Percentiles rank a stretch among this genome's conserved stretches.
These are phyloP conservation scores for Rhodotorula paludigena DNA, from an alignment of 768 basidiomycete species.

Conservation along the genomic window DNA sequence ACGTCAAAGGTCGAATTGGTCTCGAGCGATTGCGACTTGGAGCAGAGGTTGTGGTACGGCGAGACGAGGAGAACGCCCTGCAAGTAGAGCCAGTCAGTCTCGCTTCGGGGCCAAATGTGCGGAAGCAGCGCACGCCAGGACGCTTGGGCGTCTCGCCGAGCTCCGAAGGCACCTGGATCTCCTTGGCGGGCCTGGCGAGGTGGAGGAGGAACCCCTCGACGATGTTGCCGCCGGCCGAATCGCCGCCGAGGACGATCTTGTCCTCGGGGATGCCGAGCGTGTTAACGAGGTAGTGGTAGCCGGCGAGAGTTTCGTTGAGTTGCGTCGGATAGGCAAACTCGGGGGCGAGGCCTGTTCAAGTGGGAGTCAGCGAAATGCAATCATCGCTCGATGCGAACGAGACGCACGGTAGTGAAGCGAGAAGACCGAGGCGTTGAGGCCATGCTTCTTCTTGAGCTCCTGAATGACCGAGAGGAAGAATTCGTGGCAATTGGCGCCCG, in stretches of 20 bases:
- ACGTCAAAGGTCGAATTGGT: slow-evolving; percentile 15
- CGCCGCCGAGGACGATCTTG: slow-evolving; percentile 64
- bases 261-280: slow-evolving; percentile 56
- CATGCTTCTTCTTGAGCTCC: slow-evolving; percentile 15
- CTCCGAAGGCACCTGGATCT: slow-evolving; percentile 11
- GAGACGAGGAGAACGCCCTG: slow-evolving; percentile 32
- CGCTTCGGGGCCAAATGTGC: no score
- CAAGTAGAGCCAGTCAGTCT: not conserved
- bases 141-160: slow-evolving; percentile 22
- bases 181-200: slow-evolving; percentile 36
- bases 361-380: no score
- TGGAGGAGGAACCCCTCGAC: slow-evolving; percentile 48
- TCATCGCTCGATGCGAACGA: no score
- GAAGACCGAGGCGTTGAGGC: slow-evolving; percentile 18
- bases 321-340: slow-evolving; percentile 63
- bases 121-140: slow-evolving; percentile 8
- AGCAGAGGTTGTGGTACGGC: slow-evolving; percentile 25
- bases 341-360: slow-evolving; percentile 39
- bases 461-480: slow-evolving; percentile 6
- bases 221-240: slow-evolving; percentile 74
- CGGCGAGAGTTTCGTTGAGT: slow-evolving; percentile 67
- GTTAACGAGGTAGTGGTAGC: slow-evolving; percentile 64
- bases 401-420: slow-evolving; percentile 26
- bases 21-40: not conserved
- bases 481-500: slow-evolving; percentile 14